Evolutionary conservation across 768 basidiomycete species (phyloP), one percentile per base, ranked within the genome.

Genomic region (Mrakia hoshinonis): DNA sequence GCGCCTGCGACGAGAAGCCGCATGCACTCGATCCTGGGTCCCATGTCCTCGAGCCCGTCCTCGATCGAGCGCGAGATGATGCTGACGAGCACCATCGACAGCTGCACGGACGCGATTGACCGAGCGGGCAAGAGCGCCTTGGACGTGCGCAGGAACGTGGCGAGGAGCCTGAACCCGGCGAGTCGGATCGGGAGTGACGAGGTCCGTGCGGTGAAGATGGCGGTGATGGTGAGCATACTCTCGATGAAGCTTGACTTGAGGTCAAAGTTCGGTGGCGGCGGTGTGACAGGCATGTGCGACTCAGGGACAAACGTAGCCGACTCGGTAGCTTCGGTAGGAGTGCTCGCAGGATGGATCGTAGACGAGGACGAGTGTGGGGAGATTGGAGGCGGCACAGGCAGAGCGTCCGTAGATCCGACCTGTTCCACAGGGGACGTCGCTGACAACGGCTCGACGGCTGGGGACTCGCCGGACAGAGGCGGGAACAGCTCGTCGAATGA

Each of bases 121-220:
- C 24, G 47, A 11, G 47, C 31, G 29, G 64, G 64, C 15, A 66
- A 31, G 22, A 66, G 47, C 1, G 4, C 3, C 22, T 51, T 66
- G 29, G 64, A 47, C n/a, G 52, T 58, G 38, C 24, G 43, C 22
- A 58, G 55, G 20, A 34, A 55, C n/a, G 54, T 46, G 2, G 54
- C 24, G 22, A 68, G 52, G n/a, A 68, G 43, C 22, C 60, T 38
- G 36, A 68, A 68, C 6, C 67, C 67, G 3, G 67, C 52, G 36
- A 58, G 39, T 29, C 67, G 54, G 26, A 68, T 29, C 39, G 55
- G 2, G 15, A 58, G 24, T 9, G 67, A 54, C 2, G 54, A 61
- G 46, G 67, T 58, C 24, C 49, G 38, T 0, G 20, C 34, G 54
- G 38, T 24, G 34, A 68, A 39, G 24, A 51, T 60, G 52, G 38